Evolutionary conservation across 1,139 yeast species (phyloP), one percentile per base, ranked within the genome.

Genomic region (Candida glucosophila): DNA sequence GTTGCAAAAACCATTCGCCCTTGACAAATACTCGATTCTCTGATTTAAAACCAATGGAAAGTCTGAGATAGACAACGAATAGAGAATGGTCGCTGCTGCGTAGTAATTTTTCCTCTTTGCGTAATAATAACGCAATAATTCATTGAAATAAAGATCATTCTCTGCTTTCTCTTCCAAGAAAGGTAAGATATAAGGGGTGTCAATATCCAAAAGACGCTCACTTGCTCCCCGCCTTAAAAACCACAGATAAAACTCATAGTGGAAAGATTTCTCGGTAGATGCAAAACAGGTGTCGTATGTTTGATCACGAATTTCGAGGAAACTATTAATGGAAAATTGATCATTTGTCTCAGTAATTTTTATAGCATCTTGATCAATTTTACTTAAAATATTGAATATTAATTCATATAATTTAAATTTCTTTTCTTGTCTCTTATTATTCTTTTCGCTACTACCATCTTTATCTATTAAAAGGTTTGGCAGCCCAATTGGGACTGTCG

Each of bases 221-320:
- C 82, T 78, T 18, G 76, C 68, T 2, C 85, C 88, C 45, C 82
- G 82, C 23, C 67, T 58, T 21, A 86, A 77, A 41, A 85, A 77
- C 97, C 98, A 92, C 46, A 83, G 93, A 49, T 92, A 92, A 38
- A 90, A 73, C 37, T 82, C 81, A 50, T 78, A 85, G 38, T 92
- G 98, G 65, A 92, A 92, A 10, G 74, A 52, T 43, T 78, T 83
- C 44, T 90, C 97, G 25, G 69, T 64, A 25, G 80, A 77, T 9
- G 71, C 69, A 43, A 85, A 75, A 35, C 93, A 83, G 8, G 80
- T 68, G 13, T 69, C 69, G 43, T 88, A 88, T 15, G 92, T 73
- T 23, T 73, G 67, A 39, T 82, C 82, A 39, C 94, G 69, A 14
- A 77, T 51, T 36, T 70, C 73, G 23, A 70, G 60, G 34, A 70